These are phyloP conservation scores for Cornus suecica DNA, from an alignment of 148 eudicot genomes.

Conservation along the genomic window DNA sequence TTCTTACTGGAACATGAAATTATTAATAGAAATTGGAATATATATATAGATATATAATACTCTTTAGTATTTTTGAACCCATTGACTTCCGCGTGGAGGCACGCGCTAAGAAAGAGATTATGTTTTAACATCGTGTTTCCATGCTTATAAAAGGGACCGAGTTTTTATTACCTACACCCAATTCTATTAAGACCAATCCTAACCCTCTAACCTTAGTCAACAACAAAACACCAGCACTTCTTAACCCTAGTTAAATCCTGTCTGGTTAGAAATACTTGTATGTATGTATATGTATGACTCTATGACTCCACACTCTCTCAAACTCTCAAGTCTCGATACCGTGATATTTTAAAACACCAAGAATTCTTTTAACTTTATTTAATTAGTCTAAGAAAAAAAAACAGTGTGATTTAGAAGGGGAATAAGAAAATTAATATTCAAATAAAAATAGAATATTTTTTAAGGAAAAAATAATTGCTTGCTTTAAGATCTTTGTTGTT, in stretches of 20 bases:
- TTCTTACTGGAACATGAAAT: too few species aligned
- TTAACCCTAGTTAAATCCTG: neutral
- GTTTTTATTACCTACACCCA: neutral
- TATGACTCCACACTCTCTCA: neutral
- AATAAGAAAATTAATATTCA: slow-evolving; percentile 15
- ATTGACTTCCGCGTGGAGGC: too few species aligned
- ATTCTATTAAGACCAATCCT: neutral
- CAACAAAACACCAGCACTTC: neutral
- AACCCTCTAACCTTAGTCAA: neutral
- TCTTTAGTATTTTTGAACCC: too few species aligned
- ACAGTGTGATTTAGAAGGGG: neutral
- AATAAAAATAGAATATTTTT: neutral
- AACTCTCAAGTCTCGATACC: neutral
- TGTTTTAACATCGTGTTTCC: too few species aligned
- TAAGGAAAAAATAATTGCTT: slow-evolving; percentile 32
- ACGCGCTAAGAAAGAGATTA: too few species aligned
- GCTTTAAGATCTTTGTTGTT: slow-evolving; percentile 46
- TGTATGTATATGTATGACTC: neutral
- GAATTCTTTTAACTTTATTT: neutral
- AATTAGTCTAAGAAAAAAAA: neutral
- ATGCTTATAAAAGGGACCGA: neutral
- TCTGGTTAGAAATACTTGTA: neutral
- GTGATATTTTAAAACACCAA: neutral
- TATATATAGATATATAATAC: too few species aligned
- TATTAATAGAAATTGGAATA: too few species aligned